These are phyloP conservation scores for Ustilago curta DNA, from an alignment of 1,284 basidiomycete species.

Conservation along the genomic window DNA sequence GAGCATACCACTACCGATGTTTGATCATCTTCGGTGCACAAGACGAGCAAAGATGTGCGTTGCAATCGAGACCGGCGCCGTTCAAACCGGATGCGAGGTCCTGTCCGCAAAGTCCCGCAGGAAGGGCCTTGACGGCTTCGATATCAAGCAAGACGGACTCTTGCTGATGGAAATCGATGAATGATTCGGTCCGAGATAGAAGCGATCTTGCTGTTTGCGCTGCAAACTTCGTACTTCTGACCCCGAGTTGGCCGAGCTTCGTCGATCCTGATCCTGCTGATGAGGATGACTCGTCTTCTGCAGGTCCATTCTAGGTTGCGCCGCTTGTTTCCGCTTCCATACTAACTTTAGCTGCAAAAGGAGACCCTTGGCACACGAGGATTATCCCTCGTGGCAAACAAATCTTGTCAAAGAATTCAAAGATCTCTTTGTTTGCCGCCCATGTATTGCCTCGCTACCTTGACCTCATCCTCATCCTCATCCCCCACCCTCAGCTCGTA, in stretches of 20 bases:
- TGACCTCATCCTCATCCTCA: no score
- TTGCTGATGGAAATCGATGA: neutral
- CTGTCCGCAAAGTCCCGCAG: neutral
- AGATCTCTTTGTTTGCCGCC: neutral
- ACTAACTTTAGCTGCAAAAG: slow-evolving; percentile 1
- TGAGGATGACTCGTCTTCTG: slow-evolving; percentile 9
- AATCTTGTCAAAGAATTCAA: neutral
- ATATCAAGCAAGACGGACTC: no score
- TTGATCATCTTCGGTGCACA: no score
- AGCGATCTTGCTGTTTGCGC: neutral
- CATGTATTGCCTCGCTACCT: neutral
- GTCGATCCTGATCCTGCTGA: neutral
- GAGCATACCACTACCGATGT: no score
- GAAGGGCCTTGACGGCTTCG: no score
- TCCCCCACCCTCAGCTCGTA: neutral
- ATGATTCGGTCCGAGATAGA: neutral
- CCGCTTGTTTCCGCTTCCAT: slow-evolving; percentile 11
- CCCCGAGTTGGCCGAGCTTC: neutral
- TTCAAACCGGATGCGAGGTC: no score
- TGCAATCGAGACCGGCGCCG: no score
- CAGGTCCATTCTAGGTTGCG: slow-evolving; percentile 5
- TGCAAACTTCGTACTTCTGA: neutral
- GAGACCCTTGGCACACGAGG: slow-evolving; percentile 2
- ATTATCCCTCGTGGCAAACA: slow-evolving; percentile 4
- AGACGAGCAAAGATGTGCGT: no score